Evolutionary conservation across 208 protist species (phyloP).

Genomic region (Angomonas desouzai): DNA sequence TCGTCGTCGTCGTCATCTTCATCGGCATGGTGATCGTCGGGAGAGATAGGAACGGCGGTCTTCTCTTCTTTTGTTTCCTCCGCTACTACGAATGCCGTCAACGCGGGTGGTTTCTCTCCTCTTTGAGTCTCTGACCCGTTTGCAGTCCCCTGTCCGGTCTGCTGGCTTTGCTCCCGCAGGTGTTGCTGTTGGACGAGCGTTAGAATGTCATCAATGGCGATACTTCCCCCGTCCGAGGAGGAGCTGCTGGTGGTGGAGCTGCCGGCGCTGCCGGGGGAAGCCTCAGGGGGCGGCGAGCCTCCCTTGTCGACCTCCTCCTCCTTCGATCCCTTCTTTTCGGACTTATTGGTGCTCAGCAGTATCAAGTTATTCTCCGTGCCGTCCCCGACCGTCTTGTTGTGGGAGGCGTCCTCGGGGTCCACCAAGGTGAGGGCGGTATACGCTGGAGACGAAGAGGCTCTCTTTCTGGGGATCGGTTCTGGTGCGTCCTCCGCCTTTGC

Average conservation of each 20-base stretch:
- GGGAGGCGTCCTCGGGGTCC: not conserved
- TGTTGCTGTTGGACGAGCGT: not conserved
- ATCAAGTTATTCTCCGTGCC: not conserved
- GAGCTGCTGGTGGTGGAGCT: conserved; percentile 3
- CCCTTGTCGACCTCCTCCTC: not conserved
- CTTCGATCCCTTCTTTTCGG: not conserved
- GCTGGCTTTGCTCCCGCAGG: not conserved
- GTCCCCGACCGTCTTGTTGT: not conserved
- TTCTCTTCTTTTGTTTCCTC: conserved; percentile 4
- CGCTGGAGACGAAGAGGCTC: not conserved
- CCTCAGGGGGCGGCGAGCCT: not conserved
- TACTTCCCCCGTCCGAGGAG: not conserved
- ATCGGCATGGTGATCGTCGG: no score
- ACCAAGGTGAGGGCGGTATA: not conserved
- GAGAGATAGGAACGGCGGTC: no score
- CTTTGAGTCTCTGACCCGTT: not conserved
- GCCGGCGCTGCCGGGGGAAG: not conserved
- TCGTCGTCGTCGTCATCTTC: not conserved
- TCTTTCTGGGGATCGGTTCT: not conserved
- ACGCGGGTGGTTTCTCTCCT: not conserved
- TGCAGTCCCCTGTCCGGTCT: not conserved
- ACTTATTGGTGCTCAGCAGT: not conserved
- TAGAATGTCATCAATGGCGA: not conserved
- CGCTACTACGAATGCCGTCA: not conserved
- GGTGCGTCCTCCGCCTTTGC: not conserved